Percentiles rank a stretch among this genome's conserved stretches.
These are phyloP conservation scores for Diaporthe eres DNA, from an alignment of 2,329 filamentous ascomycete genomes.

Conservation along the genomic window DNA sequence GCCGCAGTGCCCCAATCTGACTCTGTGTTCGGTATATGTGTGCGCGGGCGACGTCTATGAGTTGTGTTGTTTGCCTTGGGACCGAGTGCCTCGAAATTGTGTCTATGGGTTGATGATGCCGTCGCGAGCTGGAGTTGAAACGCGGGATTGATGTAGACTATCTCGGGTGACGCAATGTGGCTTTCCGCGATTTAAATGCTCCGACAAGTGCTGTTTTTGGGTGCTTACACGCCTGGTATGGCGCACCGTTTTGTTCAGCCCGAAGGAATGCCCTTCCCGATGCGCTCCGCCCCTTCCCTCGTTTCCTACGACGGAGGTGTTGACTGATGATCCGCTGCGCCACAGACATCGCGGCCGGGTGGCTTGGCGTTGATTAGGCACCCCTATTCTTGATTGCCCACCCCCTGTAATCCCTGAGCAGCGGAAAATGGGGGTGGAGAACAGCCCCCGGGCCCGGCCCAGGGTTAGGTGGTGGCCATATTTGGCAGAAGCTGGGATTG, in stretches of 20 bases:
- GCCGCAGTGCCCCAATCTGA: background rate
- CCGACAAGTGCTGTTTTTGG: background rate
- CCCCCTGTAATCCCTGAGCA: background rate
- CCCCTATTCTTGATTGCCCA: background rate
- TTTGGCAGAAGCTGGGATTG: background rate
- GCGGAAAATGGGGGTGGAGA: background rate
- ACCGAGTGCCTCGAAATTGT: background rate
- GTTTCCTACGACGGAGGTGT: background rate
- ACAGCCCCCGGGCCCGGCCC: background rate
- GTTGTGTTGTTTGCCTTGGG: background rate
- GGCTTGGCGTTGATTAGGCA: slow-evolving; percentile 13
- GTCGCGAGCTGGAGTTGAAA: background rate
- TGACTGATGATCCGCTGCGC: slow-evolving; percentile 17
- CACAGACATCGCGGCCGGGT: slow-evolving; percentile 7
- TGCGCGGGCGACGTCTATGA: background rate
- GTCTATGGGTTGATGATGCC: background rate
- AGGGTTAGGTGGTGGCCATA: background rate
- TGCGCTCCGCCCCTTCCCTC: slow-evolving; percentile 20
- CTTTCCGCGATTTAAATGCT: background rate
- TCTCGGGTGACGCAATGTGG: slow-evolving; percentile 20
- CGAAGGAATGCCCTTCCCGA: background rate
- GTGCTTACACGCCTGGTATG: background rate
- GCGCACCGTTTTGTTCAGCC: background rate
- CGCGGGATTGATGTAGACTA: background rate
- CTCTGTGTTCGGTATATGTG: background rate